phyloP scores from a whole-genome alignment of 257 asterid genomes.

The Coffea eugenioides region DNA sequence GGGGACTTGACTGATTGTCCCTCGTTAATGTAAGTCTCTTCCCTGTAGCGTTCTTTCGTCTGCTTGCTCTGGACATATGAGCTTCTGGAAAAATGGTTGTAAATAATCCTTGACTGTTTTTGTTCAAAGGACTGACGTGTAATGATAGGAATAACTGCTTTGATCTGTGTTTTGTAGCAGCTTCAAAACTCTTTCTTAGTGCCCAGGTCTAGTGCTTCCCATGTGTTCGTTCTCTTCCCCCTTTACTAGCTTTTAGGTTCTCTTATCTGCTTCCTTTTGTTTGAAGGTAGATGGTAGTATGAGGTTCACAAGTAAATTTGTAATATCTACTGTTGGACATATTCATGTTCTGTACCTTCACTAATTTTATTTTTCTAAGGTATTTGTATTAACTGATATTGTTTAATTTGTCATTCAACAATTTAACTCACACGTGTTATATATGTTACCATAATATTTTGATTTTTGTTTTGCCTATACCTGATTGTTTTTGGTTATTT shows the following conservation, averaged over 20 bases:
- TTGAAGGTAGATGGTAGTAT: neutral
- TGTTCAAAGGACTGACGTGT: conserved; percentile 9
- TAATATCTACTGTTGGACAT: neutral
- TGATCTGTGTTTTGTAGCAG: neutral
- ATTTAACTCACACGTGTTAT: neutral
- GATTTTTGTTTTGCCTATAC: neutral
- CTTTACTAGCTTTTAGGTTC: neutral
- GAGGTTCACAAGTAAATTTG: neutral
- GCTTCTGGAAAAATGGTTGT: conserved; percentile 7
- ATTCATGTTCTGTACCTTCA: neutral
- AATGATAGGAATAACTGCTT: neutral
- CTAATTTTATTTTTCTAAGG: neutral
- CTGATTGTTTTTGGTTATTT: neutral
- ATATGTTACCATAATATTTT: neutral
- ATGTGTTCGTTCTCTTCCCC: neutral
- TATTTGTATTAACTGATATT: neutral
- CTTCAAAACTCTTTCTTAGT: neutral
- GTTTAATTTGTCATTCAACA: neutral
- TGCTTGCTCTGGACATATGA: neutral
- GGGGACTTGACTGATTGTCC: conserved; percentile 34
- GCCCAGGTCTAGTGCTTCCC: neutral
- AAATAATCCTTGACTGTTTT: conserved; percentile 8
- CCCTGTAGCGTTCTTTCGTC: conserved; percentile 13
- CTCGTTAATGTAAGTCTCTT: conserved; percentile 28
- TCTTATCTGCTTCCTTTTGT: neutral